Base-by-base conservation (phyloP, 2,329 filamentous ascomycete genomes). In the Aspergillus pseudoviridinutans region DNA sequence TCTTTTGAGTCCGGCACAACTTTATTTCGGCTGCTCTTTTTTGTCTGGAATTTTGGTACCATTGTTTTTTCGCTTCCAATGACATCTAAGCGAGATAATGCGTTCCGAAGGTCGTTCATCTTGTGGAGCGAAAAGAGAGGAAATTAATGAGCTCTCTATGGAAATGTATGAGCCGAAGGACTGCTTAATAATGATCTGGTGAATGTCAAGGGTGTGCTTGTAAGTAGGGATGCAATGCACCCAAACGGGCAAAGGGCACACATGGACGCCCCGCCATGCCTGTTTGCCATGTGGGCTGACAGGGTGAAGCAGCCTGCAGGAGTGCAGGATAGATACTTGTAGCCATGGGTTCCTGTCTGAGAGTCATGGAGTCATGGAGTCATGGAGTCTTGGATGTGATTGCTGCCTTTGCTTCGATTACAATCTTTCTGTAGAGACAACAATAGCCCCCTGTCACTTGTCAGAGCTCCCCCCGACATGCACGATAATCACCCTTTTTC, bases 241-340 rank as follows among this genome's bases (percentile, higher is more conserved):
- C 41, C 17, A 9, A 44, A 10, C 3, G 7, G 42, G 22, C 27
- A n/a, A 32, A 28, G 27, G 47, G 24, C 6, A 24, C 50, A 51
- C 50, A 51, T 51, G 50, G 44, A 47, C 44, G 22, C 44, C 44
- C 44, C 44, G 22, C 44, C 44, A 6, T 14, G 6, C n/a, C 49
- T 22, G 24, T 28, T 22, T n/a, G 50, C 50, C 50, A 51, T 51
- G 50, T 51, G 50, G 50, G 50, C 29, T 51, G 50, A 38, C 29
- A 51, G 50, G 29, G 44, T 47, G 20, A 47, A 47, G 44, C 20
- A 20, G 4, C n/a, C 41, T 20, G 22, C 22, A 22, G 41, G 41
- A 22, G 9, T 44, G 22, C 41, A 20, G n/a, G n/a, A 24, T 12
- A 44, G 22, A 6, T 22, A 42, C 7, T 22, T n/a, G 20, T n/a